Percentiles rank a stretch among this genome's conserved stretches.
Evolutionary conservation across 306 rosid species (phyloP).

Genomic region (Cucurbita pepo): DNA sequence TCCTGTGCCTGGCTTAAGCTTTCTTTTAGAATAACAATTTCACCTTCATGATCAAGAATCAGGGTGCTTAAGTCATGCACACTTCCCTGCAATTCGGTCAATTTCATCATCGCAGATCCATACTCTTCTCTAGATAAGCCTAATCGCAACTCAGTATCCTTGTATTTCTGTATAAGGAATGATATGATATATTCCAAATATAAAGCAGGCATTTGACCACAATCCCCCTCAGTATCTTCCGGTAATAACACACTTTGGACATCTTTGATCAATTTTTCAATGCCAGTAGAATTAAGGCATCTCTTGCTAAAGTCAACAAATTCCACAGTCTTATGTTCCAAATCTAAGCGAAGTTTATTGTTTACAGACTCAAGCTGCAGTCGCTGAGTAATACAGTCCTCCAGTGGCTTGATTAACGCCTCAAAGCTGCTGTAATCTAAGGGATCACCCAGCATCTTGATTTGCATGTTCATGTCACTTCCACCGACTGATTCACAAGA

Average conservation of each 20-base stretch:
- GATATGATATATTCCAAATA: conserved; percentile 42
- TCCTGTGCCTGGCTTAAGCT: conserved; percentile 55
- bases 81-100: conserved; percentile 44
- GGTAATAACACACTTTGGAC: conserved; percentile 34
- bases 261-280: conserved; percentile 43
- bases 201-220: conserved; percentile 29
- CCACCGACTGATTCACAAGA: conserved; percentile 32
- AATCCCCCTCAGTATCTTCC: conserved; percentile 22
- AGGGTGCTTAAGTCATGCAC: conserved; percentile 27
- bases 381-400: conserved; percentile 27
- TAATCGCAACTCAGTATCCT: conserved; percentile 40
- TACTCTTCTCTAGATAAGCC: conserved; percentile 32
- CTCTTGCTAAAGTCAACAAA: conserved; percentile 42
- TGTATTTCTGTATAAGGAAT: conserved; percentile 52
- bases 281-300: conserved; percentile 37
- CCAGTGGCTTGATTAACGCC: conserved; percentile 37
- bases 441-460: conserved; percentile 36
- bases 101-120: conserved; percentile 31
- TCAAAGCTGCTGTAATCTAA: conserved; percentile 43
- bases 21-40: conserved; percentile 55
- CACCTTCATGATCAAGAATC: conserved; percentile 52
- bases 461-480: conserved; percentile 22
- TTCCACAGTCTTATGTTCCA: conserved; percentile 40
- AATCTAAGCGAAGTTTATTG: conserved; percentile 41
- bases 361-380: conserved; percentile 43